Conservation (phyloP, 192 early-diverging fungal species). For the Anaeromyces robustus region DNA sequence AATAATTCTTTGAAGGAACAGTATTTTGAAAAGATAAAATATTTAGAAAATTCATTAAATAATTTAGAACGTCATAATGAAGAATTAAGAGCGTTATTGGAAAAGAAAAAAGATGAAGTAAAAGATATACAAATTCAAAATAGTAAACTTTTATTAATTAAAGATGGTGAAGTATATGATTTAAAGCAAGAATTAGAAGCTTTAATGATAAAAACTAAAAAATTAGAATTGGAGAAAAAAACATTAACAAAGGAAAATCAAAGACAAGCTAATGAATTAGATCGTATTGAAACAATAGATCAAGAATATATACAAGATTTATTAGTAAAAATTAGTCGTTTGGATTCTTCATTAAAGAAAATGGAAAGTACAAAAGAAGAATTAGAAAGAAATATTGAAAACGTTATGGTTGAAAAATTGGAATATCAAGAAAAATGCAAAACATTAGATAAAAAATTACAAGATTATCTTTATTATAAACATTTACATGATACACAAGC, state of each 20-base stretch:
- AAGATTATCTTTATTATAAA: neutral
- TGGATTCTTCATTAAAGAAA: neutral
- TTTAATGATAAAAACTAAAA: neutral
- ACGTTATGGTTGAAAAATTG: neutral
- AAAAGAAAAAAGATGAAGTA: neutral
- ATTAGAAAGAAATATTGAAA: neutral
- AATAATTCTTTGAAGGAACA: neutral
- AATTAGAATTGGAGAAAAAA: neutral
- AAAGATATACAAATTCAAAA: neutral
- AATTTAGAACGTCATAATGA: neutral
- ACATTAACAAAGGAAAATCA: neutral
- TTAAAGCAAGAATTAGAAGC: neutral
- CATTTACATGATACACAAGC: neutral
- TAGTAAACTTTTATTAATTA: neutral
- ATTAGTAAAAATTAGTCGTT: neutral
- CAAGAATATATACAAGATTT: neutral
- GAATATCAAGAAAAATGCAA: neutral
- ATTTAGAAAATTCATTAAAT: neutral
- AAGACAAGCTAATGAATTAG: neutral
- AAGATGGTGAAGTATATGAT: neutral
- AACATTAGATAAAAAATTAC: neutral
- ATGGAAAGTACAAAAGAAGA: neutral
- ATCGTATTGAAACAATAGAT: neutral
- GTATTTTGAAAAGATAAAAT: neutral
- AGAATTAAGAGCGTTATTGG: neutral